These are phyloP conservation scores for Puya raimondii DNA, from an alignment of 176 grass and related monocot species.

Conservation along the genomic window DNA sequence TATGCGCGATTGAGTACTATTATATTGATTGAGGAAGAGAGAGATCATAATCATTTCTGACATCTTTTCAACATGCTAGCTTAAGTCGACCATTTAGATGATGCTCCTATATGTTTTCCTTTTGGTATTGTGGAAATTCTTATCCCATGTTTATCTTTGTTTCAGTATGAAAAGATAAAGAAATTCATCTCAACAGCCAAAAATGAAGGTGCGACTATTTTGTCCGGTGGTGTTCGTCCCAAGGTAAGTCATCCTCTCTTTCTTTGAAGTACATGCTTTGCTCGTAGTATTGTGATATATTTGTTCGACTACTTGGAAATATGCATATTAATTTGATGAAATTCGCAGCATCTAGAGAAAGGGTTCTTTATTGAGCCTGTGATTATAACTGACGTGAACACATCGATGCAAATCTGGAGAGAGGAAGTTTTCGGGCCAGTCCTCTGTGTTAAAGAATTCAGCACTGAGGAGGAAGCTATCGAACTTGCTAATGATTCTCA, in stretches of 20 bases:
- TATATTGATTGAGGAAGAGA: too few species aligned
- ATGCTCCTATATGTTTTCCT: neutral
- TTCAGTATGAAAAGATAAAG: constrained; percentile 89
- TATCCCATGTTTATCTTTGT: constrained; percentile 20
- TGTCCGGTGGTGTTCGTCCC: constrained; percentile 71
- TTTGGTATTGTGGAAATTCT: neutral
- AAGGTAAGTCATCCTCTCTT: constrained; percentile 38
- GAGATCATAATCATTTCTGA: too few species aligned
- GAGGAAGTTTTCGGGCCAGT: constrained; percentile 96
- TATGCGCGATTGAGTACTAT: neutral
- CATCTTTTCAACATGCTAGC: too few species aligned
- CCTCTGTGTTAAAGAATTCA: constrained; percentile 78
- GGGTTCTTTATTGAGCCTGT: constrained; percentile 86
- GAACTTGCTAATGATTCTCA: constrained; percentile 88
- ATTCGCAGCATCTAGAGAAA: constrained; percentile 72
- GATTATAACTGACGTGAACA: constrained; percentile 75
- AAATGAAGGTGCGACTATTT: constrained; percentile 77
- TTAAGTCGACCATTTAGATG: too few species aligned
- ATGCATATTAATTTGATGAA: neutral
- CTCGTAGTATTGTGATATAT: constrained; percentile 1
- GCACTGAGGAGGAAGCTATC: constrained; percentile 89
- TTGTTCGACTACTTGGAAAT: constrained; percentile 6
- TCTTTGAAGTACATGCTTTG: neutral
- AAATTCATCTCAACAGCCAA: constrained; percentile 64
- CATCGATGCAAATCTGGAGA: constrained; percentile 99